Evolutionary conservation across 768 basidiomycete species (phyloP).

Genomic region (Podaxis carcinomalis): DNA sequence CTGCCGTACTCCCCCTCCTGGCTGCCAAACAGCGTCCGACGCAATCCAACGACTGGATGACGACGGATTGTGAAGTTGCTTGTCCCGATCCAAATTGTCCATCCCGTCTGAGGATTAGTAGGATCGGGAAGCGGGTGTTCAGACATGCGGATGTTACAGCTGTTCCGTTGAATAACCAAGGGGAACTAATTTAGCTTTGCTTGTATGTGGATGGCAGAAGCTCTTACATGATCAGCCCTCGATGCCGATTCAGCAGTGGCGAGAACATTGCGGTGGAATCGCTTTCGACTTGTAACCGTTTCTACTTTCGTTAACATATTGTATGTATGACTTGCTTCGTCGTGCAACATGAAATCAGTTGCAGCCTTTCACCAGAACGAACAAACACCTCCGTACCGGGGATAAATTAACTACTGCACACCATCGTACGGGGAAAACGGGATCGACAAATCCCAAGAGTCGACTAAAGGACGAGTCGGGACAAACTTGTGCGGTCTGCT

Average conservation of each 20-base stretch:
- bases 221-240: too few species aligned
- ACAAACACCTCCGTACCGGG: too few species aligned
- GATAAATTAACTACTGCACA: not conserved
- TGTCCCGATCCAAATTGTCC: slow-evolving; percentile 68
- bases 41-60: slow-evolving; percentile 62
- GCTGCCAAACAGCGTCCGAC: slow-evolving; percentile 62
- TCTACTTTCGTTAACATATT: too few species aligned
- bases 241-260: too few species aligned
- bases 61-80: slow-evolving; percentile 58
- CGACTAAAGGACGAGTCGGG: not conserved
- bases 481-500: not conserved
- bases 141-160: slow-evolving; percentile 51
- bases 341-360: too few species aligned
- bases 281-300: too few species aligned
- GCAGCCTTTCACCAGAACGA: too few species aligned
- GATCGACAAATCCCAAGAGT: too few species aligned
- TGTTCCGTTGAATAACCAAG: slow-evolving; percentile 28
- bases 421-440: not conserved
- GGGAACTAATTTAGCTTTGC: not conserved
- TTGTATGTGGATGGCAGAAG: too few species aligned
- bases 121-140: slow-evolving; percentile 49
- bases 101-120: slow-evolving; percentile 46
- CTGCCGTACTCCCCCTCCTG: slow-evolving; percentile 58
- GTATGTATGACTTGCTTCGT: too few species aligned
- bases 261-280: too few species aligned